These are phyloP conservation scores for Protomyces inouyei DNA, from an alignment of 1,139 yeast genomes.

Conservation along the genomic window DNA sequence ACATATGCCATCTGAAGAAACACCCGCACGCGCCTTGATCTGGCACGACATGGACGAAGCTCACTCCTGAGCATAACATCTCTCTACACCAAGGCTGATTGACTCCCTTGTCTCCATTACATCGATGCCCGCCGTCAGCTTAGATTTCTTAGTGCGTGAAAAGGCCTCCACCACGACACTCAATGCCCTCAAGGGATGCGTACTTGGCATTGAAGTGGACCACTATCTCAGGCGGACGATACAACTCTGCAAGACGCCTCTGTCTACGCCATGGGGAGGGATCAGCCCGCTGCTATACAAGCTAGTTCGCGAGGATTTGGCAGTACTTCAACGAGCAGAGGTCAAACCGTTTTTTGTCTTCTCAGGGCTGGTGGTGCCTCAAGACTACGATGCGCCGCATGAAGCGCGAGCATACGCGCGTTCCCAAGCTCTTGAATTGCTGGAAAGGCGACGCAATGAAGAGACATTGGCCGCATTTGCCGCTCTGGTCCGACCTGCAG, in stretches of 20 bases:
- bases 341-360: constrained; percentile 75
- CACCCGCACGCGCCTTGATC: too few relatives aligned
- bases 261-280: constrained; percentile 77
- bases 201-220: constrained; percentile 75
- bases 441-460: constrained; percentile 39
- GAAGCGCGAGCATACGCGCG: constrained; percentile 33
- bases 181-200: constrained; percentile 5
- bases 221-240: constrained; percentile 61
- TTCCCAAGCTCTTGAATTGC: constrained; percentile 41
- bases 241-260: constrained; percentile 63
- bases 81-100: too few relatives aligned
- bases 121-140: constrained; percentile 3
- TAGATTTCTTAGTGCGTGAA: constrained; percentile 11
- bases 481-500: background rate
- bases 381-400: constrained; percentile 10
- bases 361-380: constrained; percentile 47
- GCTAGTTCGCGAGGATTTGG: constrained; percentile 59
- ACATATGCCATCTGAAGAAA: background rate
- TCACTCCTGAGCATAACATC: too few relatives aligned
- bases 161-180: constrained; percentile 13
- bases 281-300: constrained; percentile 61
- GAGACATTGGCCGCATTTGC: constrained; percentile 37
- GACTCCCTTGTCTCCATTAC: too few relatives aligned
- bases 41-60: too few relatives aligned
- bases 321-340: constrained; percentile 54